Evolutionary conservation across 805 yeast genomes (phyloP).

Genomic region (Nakazawaea sp.): DNA sequence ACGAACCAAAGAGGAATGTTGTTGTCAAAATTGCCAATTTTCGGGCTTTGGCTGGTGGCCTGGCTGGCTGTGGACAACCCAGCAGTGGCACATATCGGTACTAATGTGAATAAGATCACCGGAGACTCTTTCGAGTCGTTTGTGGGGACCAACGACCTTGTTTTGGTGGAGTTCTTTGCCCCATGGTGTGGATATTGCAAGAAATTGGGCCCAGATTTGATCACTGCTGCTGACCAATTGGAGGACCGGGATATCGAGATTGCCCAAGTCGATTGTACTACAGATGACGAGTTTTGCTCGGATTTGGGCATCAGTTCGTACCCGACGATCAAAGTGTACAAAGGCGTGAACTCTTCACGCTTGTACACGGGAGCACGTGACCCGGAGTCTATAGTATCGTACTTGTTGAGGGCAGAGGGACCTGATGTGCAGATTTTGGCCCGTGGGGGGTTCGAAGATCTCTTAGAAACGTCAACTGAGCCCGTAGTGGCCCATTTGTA

Average conservation of each 20-base stretch:
- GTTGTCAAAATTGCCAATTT: too few species aligned
- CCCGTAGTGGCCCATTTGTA: conserved; percentile 52
- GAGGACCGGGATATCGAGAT: conserved; percentile 56
- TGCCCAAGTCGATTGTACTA: conserved; percentile 84
- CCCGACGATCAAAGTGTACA: conserved; percentile 76
- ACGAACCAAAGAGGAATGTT: too few species aligned
- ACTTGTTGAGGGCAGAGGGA: conserved; percentile 68
- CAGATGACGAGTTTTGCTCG: conserved; percentile 63
- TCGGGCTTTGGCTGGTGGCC: too few species aligned
- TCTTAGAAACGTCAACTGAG: conserved; percentile 38
- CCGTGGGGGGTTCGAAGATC: conserved; percentile 40
- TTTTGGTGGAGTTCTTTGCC: conserved; percentile 81
- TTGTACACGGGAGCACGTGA: conserved; percentile 84
- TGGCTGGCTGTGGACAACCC: conserved; percentile 45
- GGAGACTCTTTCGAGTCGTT: conserved; percentile 59
- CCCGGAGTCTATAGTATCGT: conserved; percentile 66
- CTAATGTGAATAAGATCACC: conserved; percentile 79
- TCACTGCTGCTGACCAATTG: conserved; percentile 62
- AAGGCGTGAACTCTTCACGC: conserved; percentile 38
- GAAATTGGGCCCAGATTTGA: conserved; percentile 73
- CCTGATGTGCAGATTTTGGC: conserved; percentile 62
- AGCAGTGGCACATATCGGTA: conserved; percentile 72
- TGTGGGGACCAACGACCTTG: conserved; percentile 65
- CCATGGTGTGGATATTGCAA: conserved; percentile 99
- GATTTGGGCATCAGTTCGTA: conserved; percentile 68